phyloP scores from a whole-genome alignment of 257 asterid genomes.

The Thymus mandschuricus region DNA sequence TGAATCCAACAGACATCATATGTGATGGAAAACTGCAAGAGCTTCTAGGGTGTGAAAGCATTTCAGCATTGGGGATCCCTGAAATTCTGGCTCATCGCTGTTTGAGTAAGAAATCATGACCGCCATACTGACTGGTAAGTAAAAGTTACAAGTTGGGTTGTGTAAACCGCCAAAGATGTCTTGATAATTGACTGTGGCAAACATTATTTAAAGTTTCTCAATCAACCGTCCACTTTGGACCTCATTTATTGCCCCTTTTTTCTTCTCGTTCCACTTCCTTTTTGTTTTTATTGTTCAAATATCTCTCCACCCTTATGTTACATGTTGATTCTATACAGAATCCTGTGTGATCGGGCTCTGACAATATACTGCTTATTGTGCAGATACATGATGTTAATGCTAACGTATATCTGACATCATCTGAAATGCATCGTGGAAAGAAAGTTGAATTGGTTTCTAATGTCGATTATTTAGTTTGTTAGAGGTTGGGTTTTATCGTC shows the following conservation, averaged over 20 bases:
- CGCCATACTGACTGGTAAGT: conserved; percentile 43
- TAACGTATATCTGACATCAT: conserved; percentile 49
- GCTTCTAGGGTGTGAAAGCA: conserved; percentile 64
- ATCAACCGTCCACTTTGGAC: not conserved
- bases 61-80: conserved; percentile 64
- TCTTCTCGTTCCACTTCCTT: not conserved
- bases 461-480: conserved; percentile 34
- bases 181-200: not conserved
- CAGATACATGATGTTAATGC: conserved; percentile 54
- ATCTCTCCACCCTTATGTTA: not conserved
- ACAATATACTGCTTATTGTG: conserved; percentile 10
- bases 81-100: conserved; percentile 62
- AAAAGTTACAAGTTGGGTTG: not conserved
- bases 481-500: conserved; percentile 33
- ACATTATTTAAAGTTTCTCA: not conserved
- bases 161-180: not conserved
- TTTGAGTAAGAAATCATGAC: conserved; percentile 52
- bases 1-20: conserved; percentile 45
- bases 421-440: conserved; percentile 32
- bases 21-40: conserved; percentile 67
- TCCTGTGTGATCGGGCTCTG: conserved; percentile 19
- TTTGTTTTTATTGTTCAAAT: not conserved
- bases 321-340: not conserved
- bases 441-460: conserved; percentile 29
- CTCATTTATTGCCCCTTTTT: not conserved